These are phyloP conservation scores for Epichloe sp. DNA, from an alignment of 2,329 filamentous ascomycete species.

Conservation along the genomic window DNA sequence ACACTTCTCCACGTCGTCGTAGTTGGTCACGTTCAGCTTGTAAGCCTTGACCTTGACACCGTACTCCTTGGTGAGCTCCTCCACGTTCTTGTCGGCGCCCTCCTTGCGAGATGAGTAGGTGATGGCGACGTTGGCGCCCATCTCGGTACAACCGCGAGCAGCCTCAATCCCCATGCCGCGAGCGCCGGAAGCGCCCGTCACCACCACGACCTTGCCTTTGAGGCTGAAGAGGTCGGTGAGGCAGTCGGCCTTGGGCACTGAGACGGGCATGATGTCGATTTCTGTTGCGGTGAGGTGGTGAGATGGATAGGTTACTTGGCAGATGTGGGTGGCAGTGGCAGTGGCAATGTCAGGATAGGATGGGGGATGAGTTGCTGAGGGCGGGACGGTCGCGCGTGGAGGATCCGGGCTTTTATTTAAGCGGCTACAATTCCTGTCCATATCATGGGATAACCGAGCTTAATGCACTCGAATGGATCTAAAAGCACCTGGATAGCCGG, in stretches of 20 bases:
- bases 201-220: slow-evolving; percentile 58
- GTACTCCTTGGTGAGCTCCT: slow-evolving; percentile 50
- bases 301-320: neutral
- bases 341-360: too few species aligned
- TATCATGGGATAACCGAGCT: neutral
- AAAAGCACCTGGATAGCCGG: slow-evolving; percentile 2
- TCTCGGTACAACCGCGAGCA: slow-evolving; percentile 56
- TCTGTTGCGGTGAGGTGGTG: neutral
- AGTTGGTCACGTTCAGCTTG: slow-evolving; percentile 44
- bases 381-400: too few species aligned
- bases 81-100: slow-evolving; percentile 52
- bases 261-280: slow-evolving; percentile 35
- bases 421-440: too few species aligned
- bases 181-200: slow-evolving; percentile 57
- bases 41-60: slow-evolving; percentile 54
- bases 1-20: slow-evolving; percentile 35
- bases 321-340: neutral
- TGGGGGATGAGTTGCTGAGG: too few species aligned
- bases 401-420: too few species aligned
- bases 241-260: slow-evolving; percentile 41
- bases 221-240: slow-evolving; percentile 58
- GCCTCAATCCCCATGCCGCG: slow-evolving; percentile 59
- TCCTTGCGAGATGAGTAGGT: slow-evolving; percentile 61
- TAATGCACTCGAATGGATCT: neutral
- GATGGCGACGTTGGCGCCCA: slow-evolving; percentile 56